phyloP scores from a whole-genome alignment of 2,329 filamentous ascomycete genomes.

The Allantophomopsis lycopodina region DNA sequence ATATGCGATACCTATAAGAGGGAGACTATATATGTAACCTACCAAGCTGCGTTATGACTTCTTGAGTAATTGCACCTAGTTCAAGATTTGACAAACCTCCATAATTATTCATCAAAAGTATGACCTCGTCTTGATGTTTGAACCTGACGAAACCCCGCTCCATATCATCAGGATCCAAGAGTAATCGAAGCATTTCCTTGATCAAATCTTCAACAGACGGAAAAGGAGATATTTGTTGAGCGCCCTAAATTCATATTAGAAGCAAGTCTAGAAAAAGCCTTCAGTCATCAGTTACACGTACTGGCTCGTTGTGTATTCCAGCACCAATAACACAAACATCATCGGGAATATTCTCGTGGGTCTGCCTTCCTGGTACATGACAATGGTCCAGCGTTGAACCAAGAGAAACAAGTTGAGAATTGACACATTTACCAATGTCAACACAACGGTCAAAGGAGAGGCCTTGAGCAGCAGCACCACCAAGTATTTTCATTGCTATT shows the following conservation, averaged over 20 bases:
- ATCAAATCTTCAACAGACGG: conserved; percentile 32
- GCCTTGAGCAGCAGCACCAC: conserved; percentile 12
- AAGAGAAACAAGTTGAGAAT: conserved; percentile 27
- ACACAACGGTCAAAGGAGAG: conserved; percentile 11
- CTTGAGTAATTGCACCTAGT: conserved; percentile 29
- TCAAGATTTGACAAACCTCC: conserved; percentile 19
- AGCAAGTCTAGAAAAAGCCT: background rate
- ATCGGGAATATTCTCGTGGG: conserved; percentile 29
- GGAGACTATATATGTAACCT: background rate
- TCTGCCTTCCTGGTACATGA: conserved; percentile 33
- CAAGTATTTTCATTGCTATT: conserved; percentile 23
- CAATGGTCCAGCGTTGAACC: conserved; percentile 36
- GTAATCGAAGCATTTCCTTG: conserved; percentile 28
- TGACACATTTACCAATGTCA: conserved; percentile 14
- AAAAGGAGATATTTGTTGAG: conserved; percentile 24
- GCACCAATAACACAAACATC: conserved; percentile 23
- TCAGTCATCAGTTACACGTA: background rate
- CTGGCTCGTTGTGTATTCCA: conserved; percentile 34
- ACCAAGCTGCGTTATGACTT: conserved; percentile 23
- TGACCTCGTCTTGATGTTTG: conserved; percentile 23
- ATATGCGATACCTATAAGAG: background rate
- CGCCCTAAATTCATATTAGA: conserved; percentile 9
- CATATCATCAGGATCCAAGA: conserved; percentile 28
- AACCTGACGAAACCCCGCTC: conserved; percentile 35
- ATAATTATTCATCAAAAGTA: conserved; percentile 2